Percentiles rank a stretch among this genome's conserved stretches.
phyloP scores from a whole-genome alignment of 192 early-diverging fungal genomes.

The Coemansia sp. region DNA sequence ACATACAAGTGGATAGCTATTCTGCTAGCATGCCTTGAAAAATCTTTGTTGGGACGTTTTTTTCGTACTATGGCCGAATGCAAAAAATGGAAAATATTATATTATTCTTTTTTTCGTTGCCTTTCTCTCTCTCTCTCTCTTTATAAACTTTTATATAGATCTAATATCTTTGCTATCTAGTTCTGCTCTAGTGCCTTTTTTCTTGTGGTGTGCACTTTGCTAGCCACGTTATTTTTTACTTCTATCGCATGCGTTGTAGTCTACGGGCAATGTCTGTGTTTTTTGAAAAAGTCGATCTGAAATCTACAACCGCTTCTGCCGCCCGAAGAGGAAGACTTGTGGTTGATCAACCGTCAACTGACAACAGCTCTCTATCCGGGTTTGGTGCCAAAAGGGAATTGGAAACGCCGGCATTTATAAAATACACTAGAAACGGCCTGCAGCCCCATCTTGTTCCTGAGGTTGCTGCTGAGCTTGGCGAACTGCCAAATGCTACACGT shows the following conservation, averaged over 20 bases:
- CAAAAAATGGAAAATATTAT: too few relatives aligned
- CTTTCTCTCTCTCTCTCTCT: too few relatives aligned
- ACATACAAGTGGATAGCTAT: too few relatives aligned
- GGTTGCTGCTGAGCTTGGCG: constrained; percentile 34
- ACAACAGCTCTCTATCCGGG: neutral
- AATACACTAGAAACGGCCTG: constrained; percentile 49
- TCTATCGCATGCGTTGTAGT: constrained; percentile 8
- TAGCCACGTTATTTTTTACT: neutral
- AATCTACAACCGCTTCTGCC: constrained; percentile 2
- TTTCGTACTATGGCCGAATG: too few relatives aligned
- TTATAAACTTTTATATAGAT: too few relatives aligned
- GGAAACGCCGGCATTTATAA: constrained; percentile 45
- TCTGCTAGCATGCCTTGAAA: too few relatives aligned
- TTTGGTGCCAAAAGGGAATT: constrained; percentile 9
- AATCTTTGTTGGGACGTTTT: too few relatives aligned
- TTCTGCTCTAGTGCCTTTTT: neutral
- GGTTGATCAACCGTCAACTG: constrained; percentile 11
- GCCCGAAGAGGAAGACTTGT: constrained; percentile 35
- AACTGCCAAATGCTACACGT: constrained; percentile 36
- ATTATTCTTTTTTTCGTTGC: too few relatives aligned
- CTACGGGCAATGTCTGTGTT: constrained; percentile 28
- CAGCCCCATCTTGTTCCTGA: constrained; percentile 55
- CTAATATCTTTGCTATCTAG: too few relatives aligned
- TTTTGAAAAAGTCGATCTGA: constrained; percentile 30
- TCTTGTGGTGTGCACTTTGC: neutral